phyloP scores from a whole-genome alignment of 306 rosid genomes.

The Dryas drummondii region DNA sequence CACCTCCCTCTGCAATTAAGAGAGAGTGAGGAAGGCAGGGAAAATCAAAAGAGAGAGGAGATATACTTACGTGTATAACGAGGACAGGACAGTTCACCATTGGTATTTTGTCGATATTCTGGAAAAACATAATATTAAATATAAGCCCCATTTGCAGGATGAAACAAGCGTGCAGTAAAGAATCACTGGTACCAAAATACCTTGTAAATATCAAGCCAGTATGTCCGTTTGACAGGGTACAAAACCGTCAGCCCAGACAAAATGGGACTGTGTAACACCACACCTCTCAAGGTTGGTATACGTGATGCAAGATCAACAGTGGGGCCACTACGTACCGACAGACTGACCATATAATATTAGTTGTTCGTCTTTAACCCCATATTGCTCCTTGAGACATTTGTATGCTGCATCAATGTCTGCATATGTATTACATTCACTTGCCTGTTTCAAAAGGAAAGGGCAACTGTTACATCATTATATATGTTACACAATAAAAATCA shows the following conservation, averaged over 20 bases:
- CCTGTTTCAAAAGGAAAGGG: conserved; percentile 63
- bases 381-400: conserved; percentile 81
- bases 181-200: conserved; percentile 33
- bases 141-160: conserved; percentile 24
- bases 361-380: conserved; percentile 77
- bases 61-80: conserved; percentile 80
- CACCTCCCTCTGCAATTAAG: background rate
- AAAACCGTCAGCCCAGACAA: conserved; percentile 86
- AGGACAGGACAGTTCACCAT: conserved; percentile 75
- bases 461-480: conserved; percentile 29
- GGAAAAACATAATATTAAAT: conserved; percentile 29
- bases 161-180: conserved; percentile 11
- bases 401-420: conserved; percentile 92
- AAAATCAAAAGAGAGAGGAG: background rate
- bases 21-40: background rate
- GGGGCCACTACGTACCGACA: conserved; percentile 96
- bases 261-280: conserved; percentile 88
- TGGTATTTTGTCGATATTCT: conserved; percentile 86
- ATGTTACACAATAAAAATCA: conserved; percentile 7
- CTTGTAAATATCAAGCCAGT: conserved; percentile 96
- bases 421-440: conserved; percentile 88
- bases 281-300: conserved; percentile 68
- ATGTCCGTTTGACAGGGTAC: conserved; percentile 85
- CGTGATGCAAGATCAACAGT: conserved; percentile 90
- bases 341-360: conserved; percentile 90